Evolutionary conservation across 2,329 filamentous ascomycete species (phyloP), one percentile per base, ranked within the genome.

Genomic region (Ophiognomonia clavigignenti-juglandacearum): DNA sequence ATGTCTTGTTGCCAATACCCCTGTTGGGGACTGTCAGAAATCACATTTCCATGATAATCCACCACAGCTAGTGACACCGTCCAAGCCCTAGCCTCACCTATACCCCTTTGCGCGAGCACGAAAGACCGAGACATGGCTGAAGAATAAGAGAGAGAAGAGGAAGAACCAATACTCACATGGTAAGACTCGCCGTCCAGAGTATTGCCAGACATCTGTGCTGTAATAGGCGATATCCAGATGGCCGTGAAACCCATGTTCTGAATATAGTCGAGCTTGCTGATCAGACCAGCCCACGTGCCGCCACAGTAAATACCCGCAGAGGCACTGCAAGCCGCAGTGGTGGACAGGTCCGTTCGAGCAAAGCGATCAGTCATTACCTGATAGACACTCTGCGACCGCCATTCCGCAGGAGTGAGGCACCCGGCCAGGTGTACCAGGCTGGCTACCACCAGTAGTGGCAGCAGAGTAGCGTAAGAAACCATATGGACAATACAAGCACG

Each of bases 1-100:
- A 76, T 64, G 45, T 76, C 66, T 50, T 74, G 66, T n/a, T 72
- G 71, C 74, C 73, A 75, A 57, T 74, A 77, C 6, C 72, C 73
- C 44, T 75, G 69, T 64, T 55, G 8, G 70, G 61, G 18, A 20
- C n/a, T n/a, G n/a, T n/a, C n/a, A n/a, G n/a, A n/a, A n/a, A n/a
- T n/a, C 24, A 26, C 24, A 20, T 20, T 20, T 20, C 31, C 31
- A 34, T n/a, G n/a, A n/a, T n/a, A n/a, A n/a, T n/a, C n/a, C n/a
- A n/a, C n/a, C n/a, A n/a, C n/a, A n/a, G n/a, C n/a, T n/a, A n/a
- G n/a, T n/a, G n/a, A n/a, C n/a, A n/a, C n/a, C n/a, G n/a, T n/a
- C n/a, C n/a, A n/a, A n/a, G n/a, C n/a, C n/a, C n/a, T n/a, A n/a
- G n/a, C 29, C 29, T 10, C 10, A 5, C 5, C 29, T n/a, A 31